A percentile compares a stretch with the other conserved stretches of the same genome.
These are phyloP conservation scores for Sporothrix protearum DNA, from an alignment of 2,329 filamentous ascomycete species.

Conservation along the genomic window DNA sequence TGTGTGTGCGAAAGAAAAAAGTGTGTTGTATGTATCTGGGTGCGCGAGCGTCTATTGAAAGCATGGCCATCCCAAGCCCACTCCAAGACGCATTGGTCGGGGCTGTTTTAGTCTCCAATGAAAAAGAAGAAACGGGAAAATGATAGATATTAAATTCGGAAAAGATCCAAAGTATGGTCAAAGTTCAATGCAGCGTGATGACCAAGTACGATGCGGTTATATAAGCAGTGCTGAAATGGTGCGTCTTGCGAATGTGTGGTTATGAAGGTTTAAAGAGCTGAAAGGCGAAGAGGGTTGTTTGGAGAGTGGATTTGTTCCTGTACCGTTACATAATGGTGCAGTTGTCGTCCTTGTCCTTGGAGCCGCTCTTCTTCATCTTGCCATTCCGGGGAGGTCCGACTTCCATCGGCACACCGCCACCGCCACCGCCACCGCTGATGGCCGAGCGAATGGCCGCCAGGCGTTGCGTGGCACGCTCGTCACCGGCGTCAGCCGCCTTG, in stretches of 20 bases:
- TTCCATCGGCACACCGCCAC: slow-evolving; percentile 55
- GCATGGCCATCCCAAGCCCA: neutral
- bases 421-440: slow-evolving; percentile 58
- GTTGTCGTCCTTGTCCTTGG: slow-evolving; percentile 51
- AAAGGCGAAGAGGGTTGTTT: neutral
- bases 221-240: slow-evolving; percentile 5
- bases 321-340: slow-evolving; percentile 54
- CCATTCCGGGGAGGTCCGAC: slow-evolving; percentile 50
- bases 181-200: neutral
- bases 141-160: slow-evolving; percentile 2
- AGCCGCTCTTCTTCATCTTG: slow-evolving; percentile 49
- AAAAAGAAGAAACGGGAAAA: neutral
- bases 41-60: slow-evolving; percentile 15
- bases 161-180: neutral
- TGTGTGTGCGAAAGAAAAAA: neutral
- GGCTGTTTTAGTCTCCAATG: neutral
- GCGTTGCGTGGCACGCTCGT: slow-evolving; percentile 83
- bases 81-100: neutral
- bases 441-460: slow-evolving; percentile 83
- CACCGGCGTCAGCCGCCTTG: slow-evolving; percentile 85
- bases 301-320: neutral
- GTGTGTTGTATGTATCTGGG: slow-evolving; percentile 10
- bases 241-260: neutral
- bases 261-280: neutral
- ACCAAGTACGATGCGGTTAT: slow-evolving; percentile 6